Evolutionary conservation across 352 stramenopile genomes (phyloP).

Genomic region (Phytophthora fragariae): DNA sequence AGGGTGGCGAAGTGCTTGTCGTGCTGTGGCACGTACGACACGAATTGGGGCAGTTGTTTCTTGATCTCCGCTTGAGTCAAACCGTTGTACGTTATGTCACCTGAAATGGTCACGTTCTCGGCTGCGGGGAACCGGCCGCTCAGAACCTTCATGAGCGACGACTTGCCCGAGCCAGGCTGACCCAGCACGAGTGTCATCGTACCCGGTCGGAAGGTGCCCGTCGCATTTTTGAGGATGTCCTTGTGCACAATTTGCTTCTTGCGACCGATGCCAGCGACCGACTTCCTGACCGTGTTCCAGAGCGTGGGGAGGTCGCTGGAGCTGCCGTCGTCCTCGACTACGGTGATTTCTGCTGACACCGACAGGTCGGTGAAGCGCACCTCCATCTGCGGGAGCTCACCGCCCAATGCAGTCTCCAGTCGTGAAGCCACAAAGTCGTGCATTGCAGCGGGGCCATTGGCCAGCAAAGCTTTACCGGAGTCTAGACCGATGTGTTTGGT

Average conservation of each 20-base stretch:
- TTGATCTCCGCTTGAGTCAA: constrained; percentile 32
- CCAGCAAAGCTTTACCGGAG: constrained; percentile 40
- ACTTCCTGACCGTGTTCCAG: constrained; percentile 52
- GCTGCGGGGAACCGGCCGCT: constrained; percentile 49
- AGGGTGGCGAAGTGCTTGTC: constrained; percentile 49
- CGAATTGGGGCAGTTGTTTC: constrained; percentile 55
- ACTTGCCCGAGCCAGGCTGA: constrained; percentile 38
- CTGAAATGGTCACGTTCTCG: constrained; percentile 48
- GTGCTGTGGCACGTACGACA: constrained; percentile 56
- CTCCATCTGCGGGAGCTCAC: constrained; percentile 63
- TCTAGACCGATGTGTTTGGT: constrained; percentile 33
- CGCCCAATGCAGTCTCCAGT: constrained; percentile 48
- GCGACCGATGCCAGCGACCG: constrained; percentile 34
- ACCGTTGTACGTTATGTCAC: constrained; percentile 66
- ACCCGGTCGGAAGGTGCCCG: constrained; percentile 42
- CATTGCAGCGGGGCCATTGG: constrained; percentile 46
- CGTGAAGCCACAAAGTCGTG: constrained; percentile 50
- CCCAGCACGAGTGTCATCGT: constrained; percentile 45
- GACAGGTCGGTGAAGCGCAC: constrained; percentile 63
- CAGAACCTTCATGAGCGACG: constrained; percentile 45
- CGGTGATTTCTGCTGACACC: constrained; percentile 51
- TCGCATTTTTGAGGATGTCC: constrained; percentile 45
- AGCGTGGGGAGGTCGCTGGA: constrained; percentile 52
- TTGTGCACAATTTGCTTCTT: constrained; percentile 36
- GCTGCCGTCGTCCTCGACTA: constrained; percentile 33